phyloP scores from a whole-genome alignment of 192 early-diverging fungal genomes.

The Coemansia sp. region DNA sequence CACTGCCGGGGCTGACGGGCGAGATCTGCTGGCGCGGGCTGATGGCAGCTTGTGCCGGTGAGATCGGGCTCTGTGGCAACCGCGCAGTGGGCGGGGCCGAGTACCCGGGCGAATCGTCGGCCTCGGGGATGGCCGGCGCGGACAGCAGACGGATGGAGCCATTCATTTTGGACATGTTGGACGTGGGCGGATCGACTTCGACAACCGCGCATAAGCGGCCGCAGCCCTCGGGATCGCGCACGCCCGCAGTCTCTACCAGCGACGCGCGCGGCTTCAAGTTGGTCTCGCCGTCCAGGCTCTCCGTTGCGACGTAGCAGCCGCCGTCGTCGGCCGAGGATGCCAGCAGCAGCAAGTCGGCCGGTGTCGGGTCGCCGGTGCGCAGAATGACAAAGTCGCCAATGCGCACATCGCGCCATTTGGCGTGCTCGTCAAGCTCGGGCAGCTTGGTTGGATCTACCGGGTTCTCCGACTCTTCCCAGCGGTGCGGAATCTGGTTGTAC shows the following conservation, averaged over 20 bases:
- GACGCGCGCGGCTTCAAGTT: conserved; percentile 83
- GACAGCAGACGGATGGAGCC: conserved; percentile 57
- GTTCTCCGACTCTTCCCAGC: conserved; percentile 40
- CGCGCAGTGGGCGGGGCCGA: conserved; percentile 5
- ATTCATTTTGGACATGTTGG: conserved; percentile 73
- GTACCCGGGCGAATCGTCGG: conserved; percentile 8
- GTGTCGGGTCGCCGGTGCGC: conserved; percentile 75
- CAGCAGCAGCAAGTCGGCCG: conserved; percentile 79
- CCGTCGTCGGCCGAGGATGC: conserved; percentile 73
- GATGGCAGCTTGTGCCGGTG: conserved; percentile 11
- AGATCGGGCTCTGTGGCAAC: conserved; percentile 13
- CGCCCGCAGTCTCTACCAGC: conserved; percentile 60
- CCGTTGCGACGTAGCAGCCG: conserved; percentile 87
- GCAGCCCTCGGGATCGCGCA: conserved; percentile 75
- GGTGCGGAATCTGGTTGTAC: conserved; percentile 44
- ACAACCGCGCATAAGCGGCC: conserved; percentile 57
- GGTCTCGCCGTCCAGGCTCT: conserved; percentile 97
- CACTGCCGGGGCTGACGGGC: conserved; percentile 7
- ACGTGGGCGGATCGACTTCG: conserved; percentile 72
- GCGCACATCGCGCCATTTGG: conserved; percentile 64
- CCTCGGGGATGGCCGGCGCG: conserved; percentile 16
- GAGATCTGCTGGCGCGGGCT: conserved; percentile 3
- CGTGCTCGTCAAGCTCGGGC: conserved; percentile 45
- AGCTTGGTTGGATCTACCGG: conserved; percentile 23
- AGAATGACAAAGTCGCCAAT: conserved; percentile 88